Evolutionary conservation across 305 asterid genomes (phyloP), one percentile per base, ranked within the genome.

Genomic region (Rubia peregrina): DNA sequence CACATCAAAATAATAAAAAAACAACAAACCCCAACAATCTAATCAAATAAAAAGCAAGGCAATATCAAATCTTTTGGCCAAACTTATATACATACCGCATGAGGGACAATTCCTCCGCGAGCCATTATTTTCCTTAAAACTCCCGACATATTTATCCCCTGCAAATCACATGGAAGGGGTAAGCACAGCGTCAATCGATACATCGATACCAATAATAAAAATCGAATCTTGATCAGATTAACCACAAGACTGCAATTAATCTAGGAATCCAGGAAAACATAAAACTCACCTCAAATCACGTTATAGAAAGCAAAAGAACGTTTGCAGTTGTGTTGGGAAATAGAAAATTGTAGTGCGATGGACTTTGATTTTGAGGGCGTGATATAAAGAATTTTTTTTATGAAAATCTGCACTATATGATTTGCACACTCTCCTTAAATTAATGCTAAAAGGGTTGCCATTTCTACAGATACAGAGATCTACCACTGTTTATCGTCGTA

Each of bases 101-200:
- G 71, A 30, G 76, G 61, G 69, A 72, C 56, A 21, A 16, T 51
- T 71, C 79, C 77, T 68, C 74, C 60, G 48, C 33, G 40, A 14
- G 72, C 61, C 69, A 74, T 14, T 71, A 71, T 76, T 43, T 74
- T 78, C 66, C 75, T 65, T 48, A 79, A 41, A 68, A 74, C 65
- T 72, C 74, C 80, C 38, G 75, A 71, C 85, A 81, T 81, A 40
- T 60, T 61, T 65, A 13, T 30, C 70, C 40, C 61, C 71, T 67
- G 24, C 42, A 36, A 70, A 14, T 41, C 26, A 57, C 65, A 26
- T 9, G 17, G 41, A 70, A 56, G 33, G 33, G 33, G n/a, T n/a
- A n/a, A 55, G 40, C 9, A 51, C 46, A 51, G 9, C 72, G n/a
- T 26, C 21, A 30, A 36, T 36, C 19, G 55, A 13, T 30, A 30